These are phyloP conservation scores for Trichophyton verrucosum DNA, from an alignment of 2,329 filamentous ascomycete species.

Conservation along the genomic window DNA sequence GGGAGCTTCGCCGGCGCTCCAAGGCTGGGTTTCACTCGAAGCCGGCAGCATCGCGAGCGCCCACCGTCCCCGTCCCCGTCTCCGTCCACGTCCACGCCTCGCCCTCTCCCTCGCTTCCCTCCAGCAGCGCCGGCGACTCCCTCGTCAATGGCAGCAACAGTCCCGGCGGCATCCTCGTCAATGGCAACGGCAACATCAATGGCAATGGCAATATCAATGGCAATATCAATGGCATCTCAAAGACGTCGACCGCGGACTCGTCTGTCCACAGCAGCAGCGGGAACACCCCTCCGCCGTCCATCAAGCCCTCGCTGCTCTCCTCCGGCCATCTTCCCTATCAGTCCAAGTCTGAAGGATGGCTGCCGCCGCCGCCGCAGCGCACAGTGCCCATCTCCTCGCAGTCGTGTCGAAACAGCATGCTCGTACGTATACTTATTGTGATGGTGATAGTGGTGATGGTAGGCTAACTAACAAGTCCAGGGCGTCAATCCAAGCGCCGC, in stretches of 20 bases:
- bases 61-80: too few relatives aligned
- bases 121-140: constrained; percentile 23
- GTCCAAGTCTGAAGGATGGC: constrained; percentile 28
- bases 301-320: constrained; percentile 53
- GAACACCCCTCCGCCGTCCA: constrained; percentile 61
- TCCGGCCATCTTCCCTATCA: constrained; percentile 46
- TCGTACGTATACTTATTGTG: constrained; percentile 19
- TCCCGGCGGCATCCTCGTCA: background rate
- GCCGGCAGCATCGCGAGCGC: constrained; percentile 11
- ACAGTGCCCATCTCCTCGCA: constrained; percentile 31
- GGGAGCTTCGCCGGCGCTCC: constrained; percentile 63
- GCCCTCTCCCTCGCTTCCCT: constrained; percentile 21
- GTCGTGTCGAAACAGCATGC: constrained; percentile 33
- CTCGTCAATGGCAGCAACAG: background rate
- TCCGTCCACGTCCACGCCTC: background rate
- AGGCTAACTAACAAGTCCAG: constrained; percentile 16
- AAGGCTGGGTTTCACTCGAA: constrained; percentile 54
- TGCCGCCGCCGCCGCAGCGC: constrained; percentile 35
- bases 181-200: background rate
- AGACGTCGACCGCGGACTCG: constrained; percentile 45
- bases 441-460: background rate
- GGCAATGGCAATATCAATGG: constrained; percentile 20
- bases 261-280: constrained; percentile 48
- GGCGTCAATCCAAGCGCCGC: constrained; percentile 23
- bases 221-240: constrained; percentile 1